Evolutionary conservation across 2,329 filamentous ascomycete genomes (phyloP).

Genomic region (Botrytis galanthina): DNA sequence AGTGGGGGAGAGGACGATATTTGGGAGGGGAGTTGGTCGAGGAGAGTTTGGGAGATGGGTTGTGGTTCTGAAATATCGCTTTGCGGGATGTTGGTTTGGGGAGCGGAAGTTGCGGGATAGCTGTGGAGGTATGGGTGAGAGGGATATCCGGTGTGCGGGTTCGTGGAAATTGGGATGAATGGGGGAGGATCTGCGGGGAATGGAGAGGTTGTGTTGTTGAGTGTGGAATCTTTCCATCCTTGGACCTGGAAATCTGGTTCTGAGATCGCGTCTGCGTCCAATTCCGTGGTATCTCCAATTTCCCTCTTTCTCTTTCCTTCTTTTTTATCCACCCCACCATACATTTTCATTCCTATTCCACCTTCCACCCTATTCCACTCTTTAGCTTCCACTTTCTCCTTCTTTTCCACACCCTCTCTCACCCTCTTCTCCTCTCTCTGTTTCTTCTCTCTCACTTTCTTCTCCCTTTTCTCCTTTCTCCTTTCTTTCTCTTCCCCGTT

Average conservation of each 20-base stretch:
- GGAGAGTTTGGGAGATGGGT: neutral
- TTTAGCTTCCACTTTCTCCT: neutral
- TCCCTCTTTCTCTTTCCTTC: neutral
- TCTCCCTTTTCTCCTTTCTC: neutral
- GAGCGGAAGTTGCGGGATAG: too few relatives aligned
- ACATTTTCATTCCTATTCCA: neutral
- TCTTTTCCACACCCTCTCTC: neutral
- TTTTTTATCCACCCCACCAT: neutral
- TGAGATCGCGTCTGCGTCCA: neutral
- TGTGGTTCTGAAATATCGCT: neutral
- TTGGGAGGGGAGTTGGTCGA: neutral
- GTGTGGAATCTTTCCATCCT: neutral
- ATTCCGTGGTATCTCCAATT: neutral
- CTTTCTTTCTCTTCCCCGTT: slow-evolving; percentile 13
- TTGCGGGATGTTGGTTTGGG: too few relatives aligned
- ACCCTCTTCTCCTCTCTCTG: neutral
- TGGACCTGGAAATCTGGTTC: neutral
- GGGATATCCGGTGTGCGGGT: neutral
- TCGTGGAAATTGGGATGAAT: neutral
- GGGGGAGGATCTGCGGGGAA: neutral
- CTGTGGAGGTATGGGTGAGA: neutral
- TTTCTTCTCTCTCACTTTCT: neutral
- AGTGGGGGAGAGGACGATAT: neutral
- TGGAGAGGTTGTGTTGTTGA: too few relatives aligned
- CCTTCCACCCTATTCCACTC: too few relatives aligned